Conservation (phyloP, 345 rosid species). For the Euphorbia tirucalli region DNA sequence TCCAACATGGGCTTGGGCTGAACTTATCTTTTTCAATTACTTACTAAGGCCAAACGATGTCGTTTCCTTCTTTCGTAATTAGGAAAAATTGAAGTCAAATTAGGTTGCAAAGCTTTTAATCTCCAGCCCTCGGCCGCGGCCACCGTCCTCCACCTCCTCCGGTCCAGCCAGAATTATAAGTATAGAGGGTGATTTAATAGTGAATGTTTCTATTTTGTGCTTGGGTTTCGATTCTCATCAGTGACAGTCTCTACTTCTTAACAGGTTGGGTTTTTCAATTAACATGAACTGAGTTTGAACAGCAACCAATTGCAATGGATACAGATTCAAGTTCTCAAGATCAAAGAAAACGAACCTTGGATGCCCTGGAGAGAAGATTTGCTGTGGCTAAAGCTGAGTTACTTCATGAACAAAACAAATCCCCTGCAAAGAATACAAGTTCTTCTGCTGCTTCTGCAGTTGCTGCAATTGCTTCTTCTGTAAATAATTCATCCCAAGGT, state of each 20-base stretch:
- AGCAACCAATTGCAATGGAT: neutral
- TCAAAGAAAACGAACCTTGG: slow-evolving; percentile 48
- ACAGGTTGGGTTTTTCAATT: too few relatives aligned
- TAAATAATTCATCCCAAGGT: slow-evolving; percentile 22
- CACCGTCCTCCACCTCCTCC: too few relatives aligned
- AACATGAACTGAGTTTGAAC: neutral
- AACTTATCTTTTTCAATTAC: too few relatives aligned
- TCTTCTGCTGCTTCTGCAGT: slow-evolving; percentile 23
- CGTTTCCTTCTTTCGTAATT: too few relatives aligned
- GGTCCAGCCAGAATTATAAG: too few relatives aligned
- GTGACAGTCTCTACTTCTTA: neutral
- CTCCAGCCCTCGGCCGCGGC: too few relatives aligned
- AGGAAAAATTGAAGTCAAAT: too few relatives aligned
- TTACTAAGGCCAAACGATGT: too few relatives aligned
- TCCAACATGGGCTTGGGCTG: too few relatives aligned
- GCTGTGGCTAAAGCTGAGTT: slow-evolving; percentile 55
- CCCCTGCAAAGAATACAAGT: slow-evolving; percentile 11
- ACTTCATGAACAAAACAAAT: slow-evolving; percentile 46
- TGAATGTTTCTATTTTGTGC: too few relatives aligned
- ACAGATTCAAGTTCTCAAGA: slow-evolving; percentile 22
- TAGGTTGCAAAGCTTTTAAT: too few relatives aligned
- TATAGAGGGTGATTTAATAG: too few relatives aligned
- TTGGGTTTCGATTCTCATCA: neutral
- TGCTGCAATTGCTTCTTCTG: slow-evolving; percentile 22
- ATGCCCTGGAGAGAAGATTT: slow-evolving; percentile 59